Percentiles rank a stretch among this genome's conserved stretches.
phyloP scores from a whole-genome alignment of 139 green algal genomes.

The Axilococcus clingmanii region DNA sequence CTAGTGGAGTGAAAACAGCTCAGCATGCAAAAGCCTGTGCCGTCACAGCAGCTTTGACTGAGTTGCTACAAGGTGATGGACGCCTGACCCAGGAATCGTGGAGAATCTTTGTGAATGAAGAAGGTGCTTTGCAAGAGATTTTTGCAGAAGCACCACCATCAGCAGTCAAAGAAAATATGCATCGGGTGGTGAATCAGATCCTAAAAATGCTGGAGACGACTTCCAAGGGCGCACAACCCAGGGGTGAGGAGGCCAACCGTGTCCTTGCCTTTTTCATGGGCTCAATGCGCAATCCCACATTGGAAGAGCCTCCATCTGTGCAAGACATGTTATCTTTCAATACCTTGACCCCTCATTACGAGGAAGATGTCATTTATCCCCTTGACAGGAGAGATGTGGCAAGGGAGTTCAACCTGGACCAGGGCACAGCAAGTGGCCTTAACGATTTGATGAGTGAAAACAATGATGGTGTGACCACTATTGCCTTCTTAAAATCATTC shows the following conservation, averaged over 20 bases:
- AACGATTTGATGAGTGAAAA: constrained; percentile 24
- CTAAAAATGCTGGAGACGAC: constrained; percentile 39
- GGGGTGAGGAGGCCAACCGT: constrained; percentile 53
- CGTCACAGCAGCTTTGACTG: neutral
- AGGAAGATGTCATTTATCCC: constrained; percentile 63
- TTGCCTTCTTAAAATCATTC: constrained; percentile 15
- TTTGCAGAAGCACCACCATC: constrained; percentile 9
- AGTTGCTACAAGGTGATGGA: too few species aligned
- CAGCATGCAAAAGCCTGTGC: constrained; percentile 17
- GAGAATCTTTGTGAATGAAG: constrained; percentile 17
- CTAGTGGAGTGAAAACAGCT: too few species aligned
- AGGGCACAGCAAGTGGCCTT: constrained; percentile 9
- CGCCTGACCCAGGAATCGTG: constrained; percentile 9
- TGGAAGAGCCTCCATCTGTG: constrained; percentile 40
- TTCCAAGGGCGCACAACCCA: constrained; percentile 40
- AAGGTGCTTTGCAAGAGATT: constrained; percentile 14
- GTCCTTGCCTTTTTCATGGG: constrained; percentile 67
- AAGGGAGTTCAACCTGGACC: constrained; percentile 16
- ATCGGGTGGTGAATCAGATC: constrained; percentile 29
- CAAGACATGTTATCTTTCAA: constrained; percentile 57
- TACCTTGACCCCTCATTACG: constrained; percentile 62
- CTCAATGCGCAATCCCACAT: constrained; percentile 41
- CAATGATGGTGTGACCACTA: constrained; percentile 28
- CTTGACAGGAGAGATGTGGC: constrained; percentile 25
- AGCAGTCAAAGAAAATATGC: constrained; percentile 1